Evolutionary conservation across 495 filamentous ascomycete species (phyloP), one percentile per base, ranked within the genome.

Genomic region (Platismatia glauca): DNA sequence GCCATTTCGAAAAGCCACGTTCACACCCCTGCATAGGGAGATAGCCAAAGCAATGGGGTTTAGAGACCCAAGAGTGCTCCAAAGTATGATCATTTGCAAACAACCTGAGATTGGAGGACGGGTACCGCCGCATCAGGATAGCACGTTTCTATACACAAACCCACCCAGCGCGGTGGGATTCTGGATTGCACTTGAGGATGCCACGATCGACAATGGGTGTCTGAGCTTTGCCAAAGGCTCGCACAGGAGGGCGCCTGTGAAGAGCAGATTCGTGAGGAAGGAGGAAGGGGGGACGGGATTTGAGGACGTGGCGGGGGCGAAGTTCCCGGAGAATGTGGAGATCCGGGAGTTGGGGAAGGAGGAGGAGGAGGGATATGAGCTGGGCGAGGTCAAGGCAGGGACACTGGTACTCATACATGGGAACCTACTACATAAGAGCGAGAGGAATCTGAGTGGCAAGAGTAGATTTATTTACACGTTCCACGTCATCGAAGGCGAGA

Each of bases 1-100:
- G 7, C 81, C 85, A 0, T 97, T 97, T 74, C 77, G 80, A 11
- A 66, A 77, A 0, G 79, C 90, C 0, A 82, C 86, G 62, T 68
- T 86, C 57, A 77, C 77, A 63, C 37, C 69, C 38, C 69, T 75
- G 20, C 81, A 87, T 68, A 84, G 83, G 1, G 80, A 79, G 18
- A 85, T 98, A 31, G 91, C 92, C 9, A 74, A 74, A 20, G 79
- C 78, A 2, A 75, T 98, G 16, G 84, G 86, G 1, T 96, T 95
- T 74, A 62, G 59, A 0, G 86, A 94, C 69, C 91, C 94, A 0
- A 75, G 78, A 41, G 80, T 88, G 2, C 78, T 98, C 63, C 94
- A 98, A 78, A 91, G 87, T 68, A 98, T 98, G 94, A 81, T 97
- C 11, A 98, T 98, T 66, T 95, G 90, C 81, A 98, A 98, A 71